Base-by-base conservation (phyloP, 78 protist species). In the Guillardia theta region DNA sequence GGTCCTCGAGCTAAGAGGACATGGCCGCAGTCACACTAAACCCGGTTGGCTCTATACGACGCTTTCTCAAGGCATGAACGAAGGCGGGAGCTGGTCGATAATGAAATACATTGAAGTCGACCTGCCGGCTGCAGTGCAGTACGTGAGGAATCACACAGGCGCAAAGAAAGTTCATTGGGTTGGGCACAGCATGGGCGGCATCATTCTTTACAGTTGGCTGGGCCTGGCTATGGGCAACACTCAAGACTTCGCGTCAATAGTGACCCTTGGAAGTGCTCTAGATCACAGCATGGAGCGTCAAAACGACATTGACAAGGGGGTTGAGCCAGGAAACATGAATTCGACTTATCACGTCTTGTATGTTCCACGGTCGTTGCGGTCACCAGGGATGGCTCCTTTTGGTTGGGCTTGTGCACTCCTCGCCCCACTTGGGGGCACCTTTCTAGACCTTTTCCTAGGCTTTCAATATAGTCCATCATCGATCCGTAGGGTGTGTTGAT, bases 121-220 rank as follows among this genome's bases (percentile, higher is more conserved):
- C 50, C 45, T 78, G 18, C 90, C 90, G 1, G 90, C 90, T 0
- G 90, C 90, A 5, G 10, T 78, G 45, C 24, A 43, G n/a, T 78
- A 78, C 50, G 90, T 78, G n/a, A 0, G 90, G 33, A 43, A 36
- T 5, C 44, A 8, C 6, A 78, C 90, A 18, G 30, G 33, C 48
- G 90, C 48, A 4, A 18, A 37, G 45, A 37, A 43, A n/a, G 90
- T 78, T 18, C 90, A 78, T 50, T 78, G 48, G 50, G 90, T 78
- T 4, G 90, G 90, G 48, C 90, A 78, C 90, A n/a, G 44, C 90
- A 78, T 78, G 90, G 90, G 90, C 44, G 90, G 90, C 44, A 36
- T 78, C 45, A n/a, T 78, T 22, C 30, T 43, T n/a, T 78, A 78
- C 90, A 36, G 44, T n/a, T 78, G 48, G 90, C 90, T 78, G 48